These are phyloP conservation scores for Leishmania arabica DNA, from an alignment of 208 protist species.

Conservation along the genomic window DNA sequence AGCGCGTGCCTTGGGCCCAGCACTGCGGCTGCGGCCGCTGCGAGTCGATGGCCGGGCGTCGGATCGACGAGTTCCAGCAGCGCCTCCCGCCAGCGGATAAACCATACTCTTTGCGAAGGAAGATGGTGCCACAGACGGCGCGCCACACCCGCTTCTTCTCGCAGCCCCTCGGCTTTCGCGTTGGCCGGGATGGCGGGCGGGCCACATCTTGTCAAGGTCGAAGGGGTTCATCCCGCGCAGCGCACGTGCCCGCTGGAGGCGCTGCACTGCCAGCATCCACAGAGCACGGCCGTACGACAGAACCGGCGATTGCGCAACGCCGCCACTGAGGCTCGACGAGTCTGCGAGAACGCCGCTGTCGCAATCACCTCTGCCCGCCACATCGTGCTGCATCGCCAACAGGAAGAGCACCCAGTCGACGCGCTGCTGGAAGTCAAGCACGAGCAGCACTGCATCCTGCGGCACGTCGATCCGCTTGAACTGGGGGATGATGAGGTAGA, in stretches of 20 bases:
- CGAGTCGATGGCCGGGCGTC: not conserved
- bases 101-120: not conserved
- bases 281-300: slow-evolving; percentile 73
- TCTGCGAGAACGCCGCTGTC: not conserved
- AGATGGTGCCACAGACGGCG: not conserved
- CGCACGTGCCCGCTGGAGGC: slow-evolving; percentile 37
- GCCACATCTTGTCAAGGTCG: not conserved
- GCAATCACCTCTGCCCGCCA: not conserved
- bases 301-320: not conserved
- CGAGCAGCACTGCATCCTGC: slow-evolving; percentile 51
- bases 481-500: slow-evolving; percentile 54
- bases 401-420: slow-evolving; percentile 59
- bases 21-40: not conserved
- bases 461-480: slow-evolving; percentile 32
- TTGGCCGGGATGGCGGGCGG: not conserved
- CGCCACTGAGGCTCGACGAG: not conserved
- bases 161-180: not conserved
- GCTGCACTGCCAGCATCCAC: slow-evolving; percentile 74
- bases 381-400: slow-evolving; percentile 26
- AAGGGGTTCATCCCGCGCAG: slow-evolving; percentile 44
- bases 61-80: not conserved
- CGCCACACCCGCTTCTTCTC: not conserved
- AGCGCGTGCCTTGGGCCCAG: not conserved
- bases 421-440: slow-evolving; percentile 62
- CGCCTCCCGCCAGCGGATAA: not conserved